Conservation (phyloP, 352 stramenopile species). For the Globisporangium ultimum region DNA sequence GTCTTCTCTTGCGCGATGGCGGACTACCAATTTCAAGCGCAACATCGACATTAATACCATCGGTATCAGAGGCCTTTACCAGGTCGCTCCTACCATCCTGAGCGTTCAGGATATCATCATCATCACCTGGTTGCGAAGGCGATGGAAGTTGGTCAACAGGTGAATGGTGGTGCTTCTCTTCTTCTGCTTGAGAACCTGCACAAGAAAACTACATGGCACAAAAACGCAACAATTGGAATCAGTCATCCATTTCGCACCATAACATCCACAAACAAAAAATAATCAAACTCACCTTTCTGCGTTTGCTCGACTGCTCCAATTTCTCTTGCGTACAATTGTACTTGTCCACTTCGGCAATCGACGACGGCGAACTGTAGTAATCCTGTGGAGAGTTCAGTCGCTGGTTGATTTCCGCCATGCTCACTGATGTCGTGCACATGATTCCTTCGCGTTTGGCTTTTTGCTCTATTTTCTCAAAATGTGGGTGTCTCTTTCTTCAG, state of each 20-base stretch:
- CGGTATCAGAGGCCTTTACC: constrained; percentile 23
- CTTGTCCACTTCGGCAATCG: constrained; percentile 56
- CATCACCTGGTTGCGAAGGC: constrained; percentile 21
- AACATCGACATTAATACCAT: constrained; percentile 80
- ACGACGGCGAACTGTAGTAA: constrained; percentile 58
- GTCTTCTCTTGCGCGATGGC: constrained; percentile 60
- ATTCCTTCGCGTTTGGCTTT: constrained; percentile 3
- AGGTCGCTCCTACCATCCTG: constrained; percentile 36
- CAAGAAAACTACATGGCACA: constrained; percentile 8
- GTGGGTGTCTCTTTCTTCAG: constrained; percentile 3
- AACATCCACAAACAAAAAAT: neutral
- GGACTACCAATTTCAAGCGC: constrained; percentile 57
- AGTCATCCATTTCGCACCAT: neutral
- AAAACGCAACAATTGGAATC: neutral
- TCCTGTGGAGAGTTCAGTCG: constrained; percentile 27
- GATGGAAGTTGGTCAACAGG: constrained; percentile 1
- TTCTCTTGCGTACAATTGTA: constrained; percentile 1
- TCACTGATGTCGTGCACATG: constrained; percentile 31
- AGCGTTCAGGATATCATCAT: constrained; percentile 36
- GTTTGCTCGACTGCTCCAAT: constrained; percentile 1
- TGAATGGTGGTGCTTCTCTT: constrained; percentile 2
- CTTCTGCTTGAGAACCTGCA: constrained; percentile 8
- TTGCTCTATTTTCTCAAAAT: neutral
- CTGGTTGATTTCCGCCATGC: constrained; percentile 21
- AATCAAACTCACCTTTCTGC: constrained; percentile 30